A percentile compares a stretch with the other conserved stretches of the same genome.
phyloP scores from a whole-genome alignment of 2,329 filamentous ascomycete genomes.

The Leptosphaerulina australis region DNA sequence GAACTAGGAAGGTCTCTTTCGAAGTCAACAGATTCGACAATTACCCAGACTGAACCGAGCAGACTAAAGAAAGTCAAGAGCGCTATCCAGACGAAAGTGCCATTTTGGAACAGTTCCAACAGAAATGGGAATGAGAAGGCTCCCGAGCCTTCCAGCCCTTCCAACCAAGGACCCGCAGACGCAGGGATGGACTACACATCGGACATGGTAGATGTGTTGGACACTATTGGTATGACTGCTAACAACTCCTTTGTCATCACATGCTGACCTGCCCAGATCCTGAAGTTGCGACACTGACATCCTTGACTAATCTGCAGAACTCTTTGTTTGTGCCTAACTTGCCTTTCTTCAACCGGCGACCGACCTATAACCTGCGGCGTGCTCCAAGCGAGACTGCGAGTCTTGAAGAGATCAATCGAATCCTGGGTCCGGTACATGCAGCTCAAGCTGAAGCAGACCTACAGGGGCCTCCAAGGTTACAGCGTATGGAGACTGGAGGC shows the following conservation, averaged over 20 bases:
- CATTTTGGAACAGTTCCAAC: conserved; percentile 32
- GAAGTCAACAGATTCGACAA: conserved; percentile 24
- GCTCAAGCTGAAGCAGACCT: conserved; percentile 23
- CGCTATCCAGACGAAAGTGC: conserved; percentile 37
- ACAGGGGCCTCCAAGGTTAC: conserved; percentile 27
- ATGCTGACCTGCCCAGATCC: conserved; percentile 64
- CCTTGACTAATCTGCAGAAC: conserved; percentile 87
- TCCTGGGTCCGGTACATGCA: conserved; percentile 30
- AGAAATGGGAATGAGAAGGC: conserved; percentile 16
- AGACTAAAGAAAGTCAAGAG: conserved; percentile 39
- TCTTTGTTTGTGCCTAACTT: conserved; percentile 84
- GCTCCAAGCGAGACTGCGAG: conserved; percentile 47
- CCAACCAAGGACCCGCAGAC: conserved; percentile 2
- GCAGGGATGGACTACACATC: conserved; percentile 60
- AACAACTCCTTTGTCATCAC: not conserved
- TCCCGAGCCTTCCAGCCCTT: conserved; percentile 1
- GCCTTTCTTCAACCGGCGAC: conserved; percentile 77
- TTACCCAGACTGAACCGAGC: conserved; percentile 23
- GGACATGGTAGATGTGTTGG: conserved; percentile 69
- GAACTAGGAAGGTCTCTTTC: conserved; percentile 32
- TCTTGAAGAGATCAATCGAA: conserved; percentile 39
- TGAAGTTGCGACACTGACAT: conserved; percentile 81
- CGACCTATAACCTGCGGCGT: conserved; percentile 75
- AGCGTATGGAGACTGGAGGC: conserved; percentile 32
- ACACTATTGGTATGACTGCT: conserved; percentile 65